Conservation (phyloP, 306 rosid genomes). For the Ormosia emarginata region DNA sequence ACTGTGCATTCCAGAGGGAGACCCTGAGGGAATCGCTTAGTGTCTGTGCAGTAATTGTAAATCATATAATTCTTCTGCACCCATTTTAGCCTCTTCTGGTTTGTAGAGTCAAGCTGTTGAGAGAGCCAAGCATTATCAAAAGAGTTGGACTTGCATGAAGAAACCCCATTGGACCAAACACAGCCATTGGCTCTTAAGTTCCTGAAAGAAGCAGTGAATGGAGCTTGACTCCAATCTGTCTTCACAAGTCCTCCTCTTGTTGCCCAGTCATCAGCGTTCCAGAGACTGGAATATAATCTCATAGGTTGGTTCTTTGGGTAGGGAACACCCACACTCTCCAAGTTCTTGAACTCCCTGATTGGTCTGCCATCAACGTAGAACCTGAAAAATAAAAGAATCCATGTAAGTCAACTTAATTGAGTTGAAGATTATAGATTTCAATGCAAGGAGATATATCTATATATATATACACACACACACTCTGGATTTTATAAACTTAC, state of each 20-base stretch:
- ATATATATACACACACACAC: too few species aligned
- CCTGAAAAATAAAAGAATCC: constrained; percentile 11
- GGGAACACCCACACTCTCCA: constrained; percentile 45
- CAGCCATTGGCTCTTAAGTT: constrained; percentile 51
- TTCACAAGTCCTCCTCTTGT: constrained; percentile 76
- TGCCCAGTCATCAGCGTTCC: constrained; percentile 81
- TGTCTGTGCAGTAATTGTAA: constrained; percentile 63
- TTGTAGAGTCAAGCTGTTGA: constrained; percentile 40
- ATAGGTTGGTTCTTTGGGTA: constrained; percentile 55
- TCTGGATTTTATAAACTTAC: constrained; percentile 35
- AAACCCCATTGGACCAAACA: constrained; percentile 43
- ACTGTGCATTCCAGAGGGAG: constrained; percentile 58
- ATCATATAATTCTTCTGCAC: constrained; percentile 66
- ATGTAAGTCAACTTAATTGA: not conserved
- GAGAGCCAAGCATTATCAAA: constrained; percentile 38
- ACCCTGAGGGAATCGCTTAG: constrained; percentile 61
- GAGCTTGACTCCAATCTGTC: constrained; percentile 68
- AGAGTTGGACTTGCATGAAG: constrained; percentile 44
- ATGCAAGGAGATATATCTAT: too few species aligned
- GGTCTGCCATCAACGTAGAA: constrained; percentile 70
- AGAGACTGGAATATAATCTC: constrained; percentile 58
- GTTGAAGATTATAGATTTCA: not conserved
- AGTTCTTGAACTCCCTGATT: constrained; percentile 68
- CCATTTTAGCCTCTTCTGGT: constrained; percentile 44
- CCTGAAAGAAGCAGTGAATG: constrained; percentile 58